Evolutionary conservation across 2,329 filamentous ascomycete species (phyloP).

Genomic region (Parastagonospora nodorum): DNA sequence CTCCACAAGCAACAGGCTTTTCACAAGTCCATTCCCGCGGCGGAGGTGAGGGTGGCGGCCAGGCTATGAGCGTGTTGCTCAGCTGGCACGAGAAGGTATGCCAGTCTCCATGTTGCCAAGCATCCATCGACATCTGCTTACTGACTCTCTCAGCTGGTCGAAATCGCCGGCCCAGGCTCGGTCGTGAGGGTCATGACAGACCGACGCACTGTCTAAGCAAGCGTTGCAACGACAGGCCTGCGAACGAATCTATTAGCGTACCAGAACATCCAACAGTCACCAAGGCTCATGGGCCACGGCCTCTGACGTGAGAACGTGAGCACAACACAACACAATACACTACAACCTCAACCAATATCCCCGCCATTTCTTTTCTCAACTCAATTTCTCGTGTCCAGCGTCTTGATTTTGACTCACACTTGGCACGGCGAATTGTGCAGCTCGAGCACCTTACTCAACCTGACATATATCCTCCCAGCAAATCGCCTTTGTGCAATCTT

Average conservation of each 20-base stretch:
- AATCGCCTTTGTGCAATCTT: conserved; percentile 24
- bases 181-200: conserved; percentile 97
- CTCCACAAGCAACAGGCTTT: conserved; percentile 85
- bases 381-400: too few species aligned
- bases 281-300: background rate
- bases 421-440: background rate
- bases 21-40: conserved; percentile 72
- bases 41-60: conserved; percentile 72
- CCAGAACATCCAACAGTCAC: background rate
- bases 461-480: conserved; percentile 10
- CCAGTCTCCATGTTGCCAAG: background rate
- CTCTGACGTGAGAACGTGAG: too few species aligned
- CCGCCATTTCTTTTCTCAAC: too few species aligned
- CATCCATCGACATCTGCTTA: conserved; percentile 10
- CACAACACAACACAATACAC: too few species aligned
- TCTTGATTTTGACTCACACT: too few species aligned
- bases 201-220: conserved; percentile 77
- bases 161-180: conserved; percentile 84
- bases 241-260: conserved; percentile 2
- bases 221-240: conserved; percentile 3
- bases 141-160: conserved; percentile 66
- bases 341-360: too few species aligned
- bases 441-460: conserved; percentile 10
- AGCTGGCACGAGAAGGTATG: conserved; percentile 94
- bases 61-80: conserved; percentile 93